These are phyloP conservation scores for Arachnopeziza araneosa DNA, from an alignment of 2,329 filamentous ascomycete genomes.

Conservation along the genomic window DNA sequence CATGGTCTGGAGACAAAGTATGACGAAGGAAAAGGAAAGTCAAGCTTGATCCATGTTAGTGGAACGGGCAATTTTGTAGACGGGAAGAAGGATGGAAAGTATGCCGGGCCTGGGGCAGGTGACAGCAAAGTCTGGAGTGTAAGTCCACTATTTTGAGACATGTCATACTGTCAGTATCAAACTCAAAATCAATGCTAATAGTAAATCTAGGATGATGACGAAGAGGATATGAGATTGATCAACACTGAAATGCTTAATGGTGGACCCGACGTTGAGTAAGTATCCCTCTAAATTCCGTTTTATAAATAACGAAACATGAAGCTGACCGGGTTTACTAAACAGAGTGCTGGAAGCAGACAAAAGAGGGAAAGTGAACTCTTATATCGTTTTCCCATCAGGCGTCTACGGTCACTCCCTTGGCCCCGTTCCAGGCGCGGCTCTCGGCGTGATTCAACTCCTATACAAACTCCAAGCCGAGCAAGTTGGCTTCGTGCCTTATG, in stretches of 20 bases:
- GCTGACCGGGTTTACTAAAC: not conserved
- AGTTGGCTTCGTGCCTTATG: constrained; percentile 2
- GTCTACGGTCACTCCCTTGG: not conserved
- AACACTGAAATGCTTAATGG: constrained; percentile 4
- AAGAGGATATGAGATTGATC: constrained; percentile 4
- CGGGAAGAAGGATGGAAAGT: not conserved
- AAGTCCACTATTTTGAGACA: not conserved
- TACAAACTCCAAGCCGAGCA: not conserved
- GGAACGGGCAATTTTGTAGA: constrained; percentile 4
- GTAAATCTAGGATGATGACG: constrained; percentile 1
- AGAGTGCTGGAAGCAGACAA: constrained; percentile 1
- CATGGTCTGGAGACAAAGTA: not conserved
- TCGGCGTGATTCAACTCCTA: constrained; percentile 1
- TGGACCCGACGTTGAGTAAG: constrained; percentile 1
- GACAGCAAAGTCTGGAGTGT: constrained; percentile 2
- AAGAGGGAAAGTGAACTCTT: not conserved
- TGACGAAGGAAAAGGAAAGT: not conserved
- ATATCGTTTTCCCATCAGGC: constrained; percentile 1
- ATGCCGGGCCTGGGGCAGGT: not conserved
- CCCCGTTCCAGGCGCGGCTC: not conserved
- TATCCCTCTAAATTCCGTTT: not conserved
- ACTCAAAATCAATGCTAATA: not conserved
- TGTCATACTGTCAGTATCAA: not conserved
- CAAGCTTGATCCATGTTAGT: constrained; percentile 1
- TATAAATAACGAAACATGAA: not conserved